Evolutionary conservation across 2,329 filamentous ascomycete genomes (phyloP), one percentile per base, ranked within the genome.

Genomic region (Sclerotinia borealis): DNA sequence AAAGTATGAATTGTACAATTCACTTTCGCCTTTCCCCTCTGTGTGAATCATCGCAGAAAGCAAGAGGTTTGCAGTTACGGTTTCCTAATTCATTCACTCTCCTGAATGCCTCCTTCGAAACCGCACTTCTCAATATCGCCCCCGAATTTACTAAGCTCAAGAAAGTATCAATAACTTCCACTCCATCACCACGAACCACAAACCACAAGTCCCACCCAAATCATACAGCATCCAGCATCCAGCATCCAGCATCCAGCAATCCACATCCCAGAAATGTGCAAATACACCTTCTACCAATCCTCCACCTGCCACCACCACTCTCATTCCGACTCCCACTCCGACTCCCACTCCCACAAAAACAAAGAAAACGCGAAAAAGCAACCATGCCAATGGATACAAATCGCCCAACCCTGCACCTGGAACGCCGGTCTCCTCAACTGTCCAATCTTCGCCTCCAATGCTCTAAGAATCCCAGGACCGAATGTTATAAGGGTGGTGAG

Each of bases 371-470:
- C 10, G 15, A 31, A 43, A 43, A 17, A 19, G 13, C 54, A 56
- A 31, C 34, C 51, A 15, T 63, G 60, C 34, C 54, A 63, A 58
- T 63, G 60, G 60, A 36, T 63, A 22, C 51, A 63, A 34, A 63
- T 63, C 4, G 49, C 31, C 2, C 51, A 39, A 17, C 51, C 60
- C 6, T 63, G 60, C n/a, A 15, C 2, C 34, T 48, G 22, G 43
- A 43, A 43, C 17, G 43, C 27, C 10, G 60, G 60, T 34, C 54
- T 63, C 43, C 51, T 63, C 17, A 49, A 11, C 15, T 63, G 60
- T 25, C 51, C 60, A 7, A 34, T 29, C 2, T 63, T 63, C 34
- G 60, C 51, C 41, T 45, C 54, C 15, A 37, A 49, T 15, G 51
- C 60, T 7, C 13, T 63, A 19, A 45, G 60, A 41, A 45, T 63